These are phyloP conservation scores for Pelargonium fulgidum DNA, from an alignment of 441 rosid genomes.

Conservation along the genomic window DNA sequence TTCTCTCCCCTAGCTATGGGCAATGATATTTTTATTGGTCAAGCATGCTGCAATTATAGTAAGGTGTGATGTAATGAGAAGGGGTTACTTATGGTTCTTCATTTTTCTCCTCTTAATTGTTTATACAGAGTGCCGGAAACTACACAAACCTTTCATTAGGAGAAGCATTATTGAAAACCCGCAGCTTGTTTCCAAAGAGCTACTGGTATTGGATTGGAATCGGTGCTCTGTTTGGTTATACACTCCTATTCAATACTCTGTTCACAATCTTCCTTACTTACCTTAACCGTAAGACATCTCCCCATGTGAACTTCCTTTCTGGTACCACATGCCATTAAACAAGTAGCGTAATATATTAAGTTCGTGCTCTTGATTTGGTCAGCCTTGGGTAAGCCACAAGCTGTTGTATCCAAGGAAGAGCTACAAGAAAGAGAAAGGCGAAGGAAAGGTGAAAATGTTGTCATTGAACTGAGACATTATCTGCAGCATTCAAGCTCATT, in stretches of 20 bases:
- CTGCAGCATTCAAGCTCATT: slow-evolving; percentile 71
- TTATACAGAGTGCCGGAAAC: slow-evolving; percentile 50
- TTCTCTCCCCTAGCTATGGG: no score
- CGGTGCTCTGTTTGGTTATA: slow-evolving; percentile 46
- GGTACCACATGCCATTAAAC: no score
- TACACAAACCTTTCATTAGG: slow-evolving; percentile 44
- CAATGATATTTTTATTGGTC: no score
- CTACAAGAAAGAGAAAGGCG: slow-evolving; percentile 27
- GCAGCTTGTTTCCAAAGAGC: slow-evolving; percentile 39
- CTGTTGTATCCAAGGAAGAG: slow-evolving; percentile 42
- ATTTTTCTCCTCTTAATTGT: slow-evolving; percentile 13
- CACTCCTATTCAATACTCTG: slow-evolving; percentile 40
- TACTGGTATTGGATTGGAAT: slow-evolving; percentile 76
- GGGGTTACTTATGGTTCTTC: slow-evolving; percentile 8
- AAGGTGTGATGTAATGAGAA: background rate
- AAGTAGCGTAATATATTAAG: no score
- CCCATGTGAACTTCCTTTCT: slow-evolving; percentile 9
- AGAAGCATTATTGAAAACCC: slow-evolving; percentile 35
- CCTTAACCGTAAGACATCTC: slow-evolving; percentile 42
- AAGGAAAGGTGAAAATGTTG: slow-evolving; percentile 33
- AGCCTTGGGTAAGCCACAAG: slow-evolving; percentile 59
- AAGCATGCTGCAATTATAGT: background rate
- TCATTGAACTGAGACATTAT: slow-evolving; percentile 51
- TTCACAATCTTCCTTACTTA: slow-evolving; percentile 48
- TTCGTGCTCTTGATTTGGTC: slow-evolving; percentile 12